A percentile compares a stretch with the other conserved stretches of the same genome.
These are phyloP conservation scores for Cladophialophora bantiana DNA, from an alignment of 2,329 filamentous ascomycete genomes.

Conservation along the genomic window DNA sequence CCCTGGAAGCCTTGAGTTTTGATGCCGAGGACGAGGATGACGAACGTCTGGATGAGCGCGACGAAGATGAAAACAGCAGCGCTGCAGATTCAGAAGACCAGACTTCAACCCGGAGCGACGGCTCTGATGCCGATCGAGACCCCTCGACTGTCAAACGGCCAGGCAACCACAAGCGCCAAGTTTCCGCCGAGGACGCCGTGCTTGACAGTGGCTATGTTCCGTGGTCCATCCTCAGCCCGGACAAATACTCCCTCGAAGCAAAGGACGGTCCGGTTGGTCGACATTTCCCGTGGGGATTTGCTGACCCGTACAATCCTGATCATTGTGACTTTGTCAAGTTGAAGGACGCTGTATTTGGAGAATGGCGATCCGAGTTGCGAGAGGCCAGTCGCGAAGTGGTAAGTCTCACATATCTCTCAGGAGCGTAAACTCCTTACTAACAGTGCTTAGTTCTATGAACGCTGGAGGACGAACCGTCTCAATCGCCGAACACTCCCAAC, in stretches of 20 bases:
- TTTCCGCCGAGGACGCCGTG: conserved; percentile 42
- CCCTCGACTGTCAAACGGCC: conserved; percentile 31
- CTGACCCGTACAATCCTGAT: conserved; percentile 85
- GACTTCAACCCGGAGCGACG: conserved; percentile 40
- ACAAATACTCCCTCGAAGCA: conserved; percentile 74
- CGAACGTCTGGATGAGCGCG: conserved; percentile 60
- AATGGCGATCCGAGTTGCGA: conserved; percentile 90
- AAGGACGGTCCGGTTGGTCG: conserved; percentile 69
- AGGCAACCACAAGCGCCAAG: conserved; percentile 43
- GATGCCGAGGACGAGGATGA: conserved; percentile 81
- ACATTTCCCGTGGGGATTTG: conserved; percentile 95
- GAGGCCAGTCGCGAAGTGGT: conserved; percentile 78
- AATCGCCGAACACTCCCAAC: conserved; percentile 31
- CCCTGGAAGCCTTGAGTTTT: conserved; percentile 82
- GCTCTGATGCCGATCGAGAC: conserved; percentile 33
- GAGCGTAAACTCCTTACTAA: conserved; percentile 39
- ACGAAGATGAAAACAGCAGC: conserved; percentile 50
- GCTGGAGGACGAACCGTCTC: conserved; percentile 37
- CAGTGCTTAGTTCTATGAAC: conserved; percentile 31
- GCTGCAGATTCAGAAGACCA: conserved; percentile 42
- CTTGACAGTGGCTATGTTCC: conserved; percentile 67
- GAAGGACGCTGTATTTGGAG: conserved; percentile 88
- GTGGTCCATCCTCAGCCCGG: conserved; percentile 91
- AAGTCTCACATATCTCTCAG: conserved; percentile 65
- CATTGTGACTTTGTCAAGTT: conserved; percentile 94